Percentiles rank a stretch among this genome's conserved stretches.
Conservation (phyloP, 169 alveolate genomes). For the Theileria sp. region DNA sequence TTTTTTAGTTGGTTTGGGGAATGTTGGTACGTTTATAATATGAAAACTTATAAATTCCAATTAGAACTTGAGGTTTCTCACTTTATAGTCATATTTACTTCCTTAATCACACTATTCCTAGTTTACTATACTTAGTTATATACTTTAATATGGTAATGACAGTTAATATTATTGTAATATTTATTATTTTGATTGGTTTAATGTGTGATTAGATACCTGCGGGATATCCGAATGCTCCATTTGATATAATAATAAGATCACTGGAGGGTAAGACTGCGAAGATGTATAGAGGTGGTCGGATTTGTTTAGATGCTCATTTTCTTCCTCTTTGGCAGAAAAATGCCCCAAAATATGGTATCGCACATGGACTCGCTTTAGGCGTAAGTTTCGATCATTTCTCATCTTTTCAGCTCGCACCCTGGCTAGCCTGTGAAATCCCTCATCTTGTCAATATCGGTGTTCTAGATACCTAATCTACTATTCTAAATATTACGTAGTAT, state of each 20-base stretch:
- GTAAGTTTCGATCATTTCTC: slow-evolving; percentile 60
- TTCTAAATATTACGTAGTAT: no score
- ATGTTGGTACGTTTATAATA: slow-evolving; percentile 93
- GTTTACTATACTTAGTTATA: neutral
- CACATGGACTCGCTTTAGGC: slow-evolving; percentile 92
- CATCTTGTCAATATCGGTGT: slow-evolving; percentile 57
- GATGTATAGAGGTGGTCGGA: slow-evolving; percentile 98
- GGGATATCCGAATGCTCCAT: slow-evolving; percentile 93
- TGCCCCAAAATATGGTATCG: slow-evolving; percentile 93
- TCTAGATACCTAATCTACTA: slow-evolving; percentile 25
- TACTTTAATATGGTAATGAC: neutral
- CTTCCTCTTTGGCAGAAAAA: slow-evolving; percentile 93
- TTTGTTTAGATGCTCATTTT: slow-evolving; percentile 93
- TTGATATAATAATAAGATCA: slow-evolving; percentile 91
- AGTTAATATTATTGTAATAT: neutral
- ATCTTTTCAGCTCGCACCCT: slow-evolving; percentile 89
- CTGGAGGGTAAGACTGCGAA: slow-evolving; percentile 95
- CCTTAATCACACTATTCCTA: neutral
- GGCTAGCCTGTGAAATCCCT: slow-evolving; percentile 98
- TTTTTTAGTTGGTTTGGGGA: slow-evolving; percentile 91
- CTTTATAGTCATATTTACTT: slow-evolving; percentile 5
- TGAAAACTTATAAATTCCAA: slow-evolving; percentile 87
- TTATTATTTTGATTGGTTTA: neutral
- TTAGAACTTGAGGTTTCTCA: slow-evolving; percentile 84
- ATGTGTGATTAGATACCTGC: slow-evolving; percentile 87